These are phyloP conservation scores for Fusarium albidum DNA, from an alignment of 2,329 filamentous ascomycete genomes.

Conservation along the genomic window DNA sequence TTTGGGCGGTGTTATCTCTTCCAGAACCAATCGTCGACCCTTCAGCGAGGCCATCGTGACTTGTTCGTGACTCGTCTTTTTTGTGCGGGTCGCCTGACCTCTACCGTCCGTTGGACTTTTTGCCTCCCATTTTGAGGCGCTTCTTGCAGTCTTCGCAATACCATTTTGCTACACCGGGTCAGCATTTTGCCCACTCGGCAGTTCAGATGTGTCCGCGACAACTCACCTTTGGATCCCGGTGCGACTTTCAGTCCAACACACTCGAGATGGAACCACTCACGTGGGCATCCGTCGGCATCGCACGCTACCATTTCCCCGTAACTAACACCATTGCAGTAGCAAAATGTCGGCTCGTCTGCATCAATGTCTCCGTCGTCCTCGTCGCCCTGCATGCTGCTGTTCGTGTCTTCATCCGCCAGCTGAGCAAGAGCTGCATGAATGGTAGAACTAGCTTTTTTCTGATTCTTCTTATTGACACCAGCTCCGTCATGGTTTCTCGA, in stretches of 20 bases:
- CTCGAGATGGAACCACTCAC: constrained; percentile 85
- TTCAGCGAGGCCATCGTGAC: constrained; percentile 27
- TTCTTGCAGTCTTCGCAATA: constrained; percentile 83
- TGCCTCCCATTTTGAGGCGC: constrained; percentile 63
- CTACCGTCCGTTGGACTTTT: constrained; percentile 59
- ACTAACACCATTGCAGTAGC: constrained; percentile 81
- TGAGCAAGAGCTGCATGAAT: constrained; percentile 48
- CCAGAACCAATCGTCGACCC: constrained; percentile 22
- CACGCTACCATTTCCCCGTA: constrained; percentile 89
- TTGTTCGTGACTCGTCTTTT: constrained; percentile 18
- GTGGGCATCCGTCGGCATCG: constrained; percentile 75
- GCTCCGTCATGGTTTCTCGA: constrained; percentile 55
- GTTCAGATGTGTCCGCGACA: neutral
- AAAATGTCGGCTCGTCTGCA: constrained; percentile 77
- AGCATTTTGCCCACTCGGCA: constrained; percentile 27
- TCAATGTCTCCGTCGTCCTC: constrained; percentile 67
- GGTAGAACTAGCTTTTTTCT: constrained; percentile 63
- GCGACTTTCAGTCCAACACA: constrained; percentile 83
- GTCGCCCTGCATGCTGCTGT: constrained; percentile 51
- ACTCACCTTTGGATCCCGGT: constrained; percentile 78
- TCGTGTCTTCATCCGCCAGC: constrained; percentile 51
- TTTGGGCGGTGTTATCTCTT: constrained; percentile 20
- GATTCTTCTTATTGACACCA: constrained; percentile 62
- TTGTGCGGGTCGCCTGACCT: constrained; percentile 8
- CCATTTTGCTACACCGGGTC: constrained; percentile 73